A percentile compares a stretch with the other conserved stretches of the same genome.
Evolutionary conservation across 176 grass and related monocot species (phyloP).

Genomic region (Aegilops bicornis): DNA sequence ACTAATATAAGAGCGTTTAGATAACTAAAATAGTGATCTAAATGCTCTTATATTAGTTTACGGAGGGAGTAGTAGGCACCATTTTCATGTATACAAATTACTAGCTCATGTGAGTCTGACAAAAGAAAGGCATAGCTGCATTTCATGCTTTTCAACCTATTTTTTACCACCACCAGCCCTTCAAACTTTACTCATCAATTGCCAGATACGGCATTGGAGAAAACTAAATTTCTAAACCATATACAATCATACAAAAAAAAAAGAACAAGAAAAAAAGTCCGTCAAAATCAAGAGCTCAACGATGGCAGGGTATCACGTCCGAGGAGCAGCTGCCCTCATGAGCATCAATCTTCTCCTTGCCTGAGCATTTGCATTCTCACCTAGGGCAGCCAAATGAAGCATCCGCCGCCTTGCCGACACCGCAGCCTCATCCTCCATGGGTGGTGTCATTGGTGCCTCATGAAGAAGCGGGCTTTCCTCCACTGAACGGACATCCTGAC

Average conservation of each 20-base stretch:
- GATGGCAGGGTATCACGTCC: slow-evolving; percentile 18
- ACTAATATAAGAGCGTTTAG: too few species aligned
- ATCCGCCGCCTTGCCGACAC: slow-evolving; percentile 48
- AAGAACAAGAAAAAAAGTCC: neutral
- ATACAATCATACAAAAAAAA: neutral
- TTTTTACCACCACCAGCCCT: neutral
- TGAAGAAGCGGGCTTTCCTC: neutral
- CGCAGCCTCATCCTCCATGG: slow-evolving; percentile 1
- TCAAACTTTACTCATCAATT: neutral
- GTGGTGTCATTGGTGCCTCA: neutral
- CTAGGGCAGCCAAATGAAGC: slow-evolving; percentile 58
- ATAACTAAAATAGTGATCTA: too few species aligned
- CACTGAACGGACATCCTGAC: neutral
- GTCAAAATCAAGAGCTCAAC: neutral
- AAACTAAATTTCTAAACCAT: slow-evolving; percentile 2
- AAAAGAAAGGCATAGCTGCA: neutral
- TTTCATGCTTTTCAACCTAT: neutral
- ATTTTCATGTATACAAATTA: neutral
- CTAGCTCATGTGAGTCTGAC: neutral
- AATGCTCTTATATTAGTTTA: too few species aligned
- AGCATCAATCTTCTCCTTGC: slow-evolving; percentile 45
- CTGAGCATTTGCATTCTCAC: slow-evolving; percentile 31
- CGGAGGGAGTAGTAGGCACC: neutral
- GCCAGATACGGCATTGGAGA: neutral
- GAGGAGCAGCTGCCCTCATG: slow-evolving; percentile 38